Evolutionary conservation across 768 basidiomycete genomes (phyloP).

Genomic region (Pleurotus sapidus): DNA sequence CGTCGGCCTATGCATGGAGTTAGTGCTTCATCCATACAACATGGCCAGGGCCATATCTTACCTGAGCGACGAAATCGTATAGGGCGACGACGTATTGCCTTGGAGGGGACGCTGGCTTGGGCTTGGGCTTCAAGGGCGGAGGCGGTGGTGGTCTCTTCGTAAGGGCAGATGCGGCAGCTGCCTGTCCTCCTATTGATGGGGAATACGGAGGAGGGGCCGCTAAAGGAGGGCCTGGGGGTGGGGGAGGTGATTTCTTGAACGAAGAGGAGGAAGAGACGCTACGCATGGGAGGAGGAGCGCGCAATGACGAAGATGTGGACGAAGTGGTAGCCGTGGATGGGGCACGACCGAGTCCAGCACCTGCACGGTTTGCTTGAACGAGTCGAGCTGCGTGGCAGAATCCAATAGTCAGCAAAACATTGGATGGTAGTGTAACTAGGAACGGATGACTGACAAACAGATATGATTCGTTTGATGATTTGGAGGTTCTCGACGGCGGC

Average conservation of each 20-base stretch:
- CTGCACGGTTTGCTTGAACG: slow-evolving; percentile 52
- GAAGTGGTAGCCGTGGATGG: slow-evolving; percentile 26
- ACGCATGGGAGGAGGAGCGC: slow-evolving; percentile 38
- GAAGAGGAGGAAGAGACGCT: slow-evolving; percentile 36
- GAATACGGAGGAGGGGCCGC: slow-evolving; percentile 35
- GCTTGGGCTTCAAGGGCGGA: slow-evolving; percentile 87
- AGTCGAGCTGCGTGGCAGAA: slow-evolving; percentile 49
- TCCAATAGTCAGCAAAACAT: background rate
- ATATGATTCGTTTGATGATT: slow-evolving; percentile 81
- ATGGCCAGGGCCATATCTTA: slow-evolving; percentile 23
- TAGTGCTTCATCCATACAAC: background rate
- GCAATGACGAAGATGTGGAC: slow-evolving; percentile 17
- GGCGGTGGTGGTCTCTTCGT: slow-evolving; percentile 85
- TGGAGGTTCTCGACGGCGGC: slow-evolving; percentile 73
- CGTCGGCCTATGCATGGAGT: slow-evolving; percentile 59
- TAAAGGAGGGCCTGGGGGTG: slow-evolving; percentile 39
- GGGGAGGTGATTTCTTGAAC: slow-evolving; percentile 51
- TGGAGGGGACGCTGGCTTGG: slow-evolving; percentile 54
- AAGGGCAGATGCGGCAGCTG: slow-evolving; percentile 34
- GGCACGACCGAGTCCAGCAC: slow-evolving; percentile 29
- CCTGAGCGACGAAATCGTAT: slow-evolving; percentile 94
- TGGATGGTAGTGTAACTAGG: background rate
- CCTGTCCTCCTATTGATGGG: slow-evolving; percentile 15
- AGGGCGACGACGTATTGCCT: slow-evolving; percentile 84
- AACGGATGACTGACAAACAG: slow-evolving; percentile 63